Evolutionary conservation across 768 basidiomycete genomes (phyloP).

Genomic region (Austroboletus eburneus): DNA sequence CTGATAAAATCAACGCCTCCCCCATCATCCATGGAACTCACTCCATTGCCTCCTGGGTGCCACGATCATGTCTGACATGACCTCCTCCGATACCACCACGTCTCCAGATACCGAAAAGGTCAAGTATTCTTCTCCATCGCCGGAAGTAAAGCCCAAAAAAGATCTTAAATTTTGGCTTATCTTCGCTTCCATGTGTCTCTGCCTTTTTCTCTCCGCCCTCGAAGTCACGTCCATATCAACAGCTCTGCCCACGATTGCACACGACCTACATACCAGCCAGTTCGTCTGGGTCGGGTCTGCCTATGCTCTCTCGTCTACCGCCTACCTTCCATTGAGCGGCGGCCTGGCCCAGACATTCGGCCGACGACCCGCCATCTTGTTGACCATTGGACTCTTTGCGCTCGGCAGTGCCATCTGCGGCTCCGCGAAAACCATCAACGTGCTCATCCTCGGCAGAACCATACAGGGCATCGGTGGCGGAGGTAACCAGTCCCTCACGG

Average conservation of each 20-base stretch:
- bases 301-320: conserved; percentile 39
- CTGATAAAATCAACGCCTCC: too few relatives aligned
- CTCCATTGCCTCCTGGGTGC: too few relatives aligned
- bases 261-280: not conserved
- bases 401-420: conserved; percentile 42
- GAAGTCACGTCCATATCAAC: not conserved
- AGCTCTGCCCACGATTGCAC: not conserved
- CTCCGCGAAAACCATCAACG: conserved; percentile 36
- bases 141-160: not conserved
- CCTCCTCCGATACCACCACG: too few relatives aligned
- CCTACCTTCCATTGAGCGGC: conserved; percentile 38
- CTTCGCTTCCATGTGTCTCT: not conserved
- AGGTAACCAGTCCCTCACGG: conserved; percentile 33
- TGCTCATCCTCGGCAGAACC: conserved; percentile 40
- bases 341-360: conserved; percentile 40
- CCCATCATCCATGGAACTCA: too few relatives aligned
- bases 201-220: not conserved
- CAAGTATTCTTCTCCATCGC: not conserved
- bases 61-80: too few relatives aligned
- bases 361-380: conserved; percentile 30
- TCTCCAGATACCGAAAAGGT: not conserved
- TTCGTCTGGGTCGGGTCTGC: conserved; percentile 16
- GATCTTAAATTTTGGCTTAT: too few relatives aligned
- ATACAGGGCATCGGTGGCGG: conserved; percentile 41
- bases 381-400: conserved; percentile 34